Base-by-base conservation (phyloP, 305 asterid species). In the Rubia occidens region DNA sequence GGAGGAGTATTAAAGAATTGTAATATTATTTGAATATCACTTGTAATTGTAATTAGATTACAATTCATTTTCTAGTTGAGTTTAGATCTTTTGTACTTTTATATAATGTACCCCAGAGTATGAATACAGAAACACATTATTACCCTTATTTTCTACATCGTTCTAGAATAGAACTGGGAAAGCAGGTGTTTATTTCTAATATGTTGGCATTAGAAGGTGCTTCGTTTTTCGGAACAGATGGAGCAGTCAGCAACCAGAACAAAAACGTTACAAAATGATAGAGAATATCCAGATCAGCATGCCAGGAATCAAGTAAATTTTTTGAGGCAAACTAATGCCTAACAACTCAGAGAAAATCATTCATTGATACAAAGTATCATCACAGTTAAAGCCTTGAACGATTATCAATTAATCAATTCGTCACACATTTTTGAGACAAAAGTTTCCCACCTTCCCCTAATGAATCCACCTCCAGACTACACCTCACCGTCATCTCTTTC, bases 391-490 rank as follows among this genome's bases (percentile, higher is more conserved):
- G 37, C 42, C 49, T 26, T 29, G 20, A 3, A 60, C 58, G 39
- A 63, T 20, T 8, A 58, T 20, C 65, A 26, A 55, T 47, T 18
- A 37, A 67, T 62, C 44, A 62, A 39, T 37, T 15, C 29, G 85
- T 76, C 20, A 18, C 68, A 72, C 97, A 90, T 47, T 80, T 70
- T 70, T 87, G 79, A 0, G 74, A 78, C 2, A 80, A 47, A 69
- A 88, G 76, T 77, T 78, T 77, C 0, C 83, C 66, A n/a, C 65
- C 67, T 64, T 75, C 78, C 59, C 76, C 60, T 18, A 84, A 73
- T 15, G 78, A 72, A 21, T 73, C 68, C 71, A 86, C 86, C 74
- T 73, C 74, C 42, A 88, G 75, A 69, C 84, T 81, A 75, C 97
- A 90, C 1, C 78, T 64, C 24, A 88, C 74, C 2, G 4, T 73